Evolutionary conservation across 345 rosid genomes (phyloP), one percentile per base, ranked within the genome.

Genomic region (Euphorbia pulcherrima): DNA sequence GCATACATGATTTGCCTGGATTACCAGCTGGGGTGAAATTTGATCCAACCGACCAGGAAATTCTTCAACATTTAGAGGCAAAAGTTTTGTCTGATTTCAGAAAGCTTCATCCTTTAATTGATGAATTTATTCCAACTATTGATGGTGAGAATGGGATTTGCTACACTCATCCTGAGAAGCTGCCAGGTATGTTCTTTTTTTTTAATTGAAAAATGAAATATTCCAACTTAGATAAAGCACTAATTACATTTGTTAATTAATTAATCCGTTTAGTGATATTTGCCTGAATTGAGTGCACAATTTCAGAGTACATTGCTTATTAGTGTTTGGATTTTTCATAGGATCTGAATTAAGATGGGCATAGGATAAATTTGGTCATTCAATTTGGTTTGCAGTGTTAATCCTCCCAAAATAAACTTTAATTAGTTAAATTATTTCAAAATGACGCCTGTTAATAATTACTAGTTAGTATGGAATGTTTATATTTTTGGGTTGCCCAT

Each of bases 11-110:
- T 77, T 74, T 93, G 72, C 94, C 90, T 41, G 90, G 98, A 14
- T 70, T 94, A 55, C 99, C 99, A 2, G 95, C 96, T 0, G 99
- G 99, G 58, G 96, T 89, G 71, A 94, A 88, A 67, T 94, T 94
- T 40, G 96, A 94, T 69, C 99, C 99, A 23, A 87, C 86, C 1
- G 99, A 93, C 68, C 90, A 81, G 70, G 99, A 93, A 76, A 93
- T 93, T 41, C 80, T 93, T n/a, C 84, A 84, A 78, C 95, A 91
- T 79, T 79, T 93, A 64, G 96, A 86, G 67, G 96, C 96, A 0
- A 94, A 94, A 73, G 80, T 81, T 9, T 68, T 80, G 54, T 81
- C 87, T 0, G 92, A 85, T 73, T 64, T 29, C 29, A 70, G 78
- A 18, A 86, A 87, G 71, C 74, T 88, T 65, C 97, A 94, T 77